Evolutionary conservation across 2,329 filamentous ascomycete species (phyloP), one percentile per base, ranked within the genome.

Genomic region (Sporothrix inflata): DNA sequence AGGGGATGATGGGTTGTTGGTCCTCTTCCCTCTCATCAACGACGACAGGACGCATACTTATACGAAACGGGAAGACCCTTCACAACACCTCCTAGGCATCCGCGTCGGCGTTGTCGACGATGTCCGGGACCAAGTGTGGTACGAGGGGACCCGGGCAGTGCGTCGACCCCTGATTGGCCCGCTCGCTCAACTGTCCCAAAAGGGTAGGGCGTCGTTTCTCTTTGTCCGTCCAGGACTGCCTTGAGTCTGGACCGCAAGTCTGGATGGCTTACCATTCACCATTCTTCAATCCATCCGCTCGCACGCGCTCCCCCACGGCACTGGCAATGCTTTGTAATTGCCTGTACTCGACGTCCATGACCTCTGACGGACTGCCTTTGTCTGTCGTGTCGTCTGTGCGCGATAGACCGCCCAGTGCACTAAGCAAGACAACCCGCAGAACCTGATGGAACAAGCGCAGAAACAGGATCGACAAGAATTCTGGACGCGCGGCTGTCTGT

Each of bases 301-400:
- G 53, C 24, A 61, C 34, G 16, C 57, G 57, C 16, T 61, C 57
- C 16, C 30, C 19, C 1, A 61, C 30, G 3, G 11, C 11, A 7
- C 30, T 61, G 57, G 30, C 14, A 61, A 61, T 61, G 57, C 14
- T 61, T 61, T 61, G 57, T 61, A 61, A 61, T 61, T 61, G 6
- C 34, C 30, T 40, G 34, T 40, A 61, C 16, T 61, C 57, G 57
- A 4, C 30, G 11, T 11, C 57, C 19, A 61, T 7, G 8, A 14
- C 19, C 57, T 61, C 19, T 30, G 19, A 57, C 9, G 1, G 24
- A 9, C 53, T 30, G 53, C 24, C 53, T 57, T 57, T 21, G 24
- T 16, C 11, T 30, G 1, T 6, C 53, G 1, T 16, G 24, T 34
- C 9, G 53, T 16, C 19, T 61, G 30, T 11, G 30, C 57, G 8